phyloP scores from a whole-genome alignment of 2,329 filamentous ascomycete species.

The Orbilia ellipsospora region DNA sequence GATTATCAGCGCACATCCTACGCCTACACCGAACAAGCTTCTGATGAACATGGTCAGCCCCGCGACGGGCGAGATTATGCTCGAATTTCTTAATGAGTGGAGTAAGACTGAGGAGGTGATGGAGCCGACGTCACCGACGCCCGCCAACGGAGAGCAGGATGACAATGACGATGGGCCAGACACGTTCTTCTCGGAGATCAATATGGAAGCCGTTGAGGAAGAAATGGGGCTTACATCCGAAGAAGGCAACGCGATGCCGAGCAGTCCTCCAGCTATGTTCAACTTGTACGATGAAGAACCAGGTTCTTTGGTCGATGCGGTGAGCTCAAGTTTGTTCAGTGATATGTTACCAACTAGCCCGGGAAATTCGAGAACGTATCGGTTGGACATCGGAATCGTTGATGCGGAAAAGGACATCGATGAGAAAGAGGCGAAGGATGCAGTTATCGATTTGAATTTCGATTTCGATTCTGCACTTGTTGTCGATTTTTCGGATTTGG shows the following conservation, averaged over 20 bases:
- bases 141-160: slow-evolving; percentile 60
- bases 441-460: slow-evolving; percentile 48
- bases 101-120: slow-evolving; percentile 56
- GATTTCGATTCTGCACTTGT: slow-evolving; percentile 51
- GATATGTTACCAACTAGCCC: slow-evolving; percentile 51
- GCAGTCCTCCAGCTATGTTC: slow-evolving; percentile 64
- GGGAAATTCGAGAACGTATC: slow-evolving; percentile 37
- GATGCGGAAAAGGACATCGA: slow-evolving; percentile 4
- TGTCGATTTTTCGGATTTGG: slow-evolving; percentile 53
- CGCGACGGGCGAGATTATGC: slow-evolving; percentile 53
- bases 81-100: slow-evolving; percentile 48
- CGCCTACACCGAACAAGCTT: slow-evolving; percentile 47
- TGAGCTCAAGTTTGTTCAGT: slow-evolving; percentile 51
- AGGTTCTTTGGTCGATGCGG: slow-evolving; percentile 47
- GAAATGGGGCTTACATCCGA: slow-evolving; percentile 53
- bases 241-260: slow-evolving; percentile 63
- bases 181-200: slow-evolving; percentile 69
- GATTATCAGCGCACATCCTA: slow-evolving; percentile 43
- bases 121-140: slow-evolving; percentile 59
- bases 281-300: slow-evolving; percentile 60
- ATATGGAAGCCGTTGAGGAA: slow-evolving; percentile 30
- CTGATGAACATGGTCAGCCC: slow-evolving; percentile 42
- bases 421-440: slow-evolving; percentile 8
- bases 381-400: slow-evolving; percentile 19
- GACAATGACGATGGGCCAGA: slow-evolving; percentile 62